Conservation (phyloP, 73 alveolate species). For the Tetrahymena elliotti region DNA sequence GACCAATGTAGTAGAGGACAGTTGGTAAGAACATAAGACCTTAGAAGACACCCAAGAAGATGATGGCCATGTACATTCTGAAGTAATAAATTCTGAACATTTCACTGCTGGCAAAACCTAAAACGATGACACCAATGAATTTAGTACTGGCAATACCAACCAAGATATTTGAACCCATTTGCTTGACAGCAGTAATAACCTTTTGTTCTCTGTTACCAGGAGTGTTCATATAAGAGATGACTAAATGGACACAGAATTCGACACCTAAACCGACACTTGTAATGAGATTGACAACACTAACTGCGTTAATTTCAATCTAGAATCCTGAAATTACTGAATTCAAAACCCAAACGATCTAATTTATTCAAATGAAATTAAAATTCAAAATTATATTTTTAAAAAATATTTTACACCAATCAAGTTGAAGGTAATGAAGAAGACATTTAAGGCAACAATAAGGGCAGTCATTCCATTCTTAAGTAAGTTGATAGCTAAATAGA, state of each 20-base stretch:
- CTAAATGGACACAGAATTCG: conserved; percentile 89
- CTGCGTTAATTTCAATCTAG: conserved; percentile 85
- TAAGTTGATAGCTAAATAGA: conserved; percentile 72
- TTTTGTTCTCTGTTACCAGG: conserved; percentile 71
- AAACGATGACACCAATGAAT: conserved; percentile 82
- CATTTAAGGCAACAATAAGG: conserved; percentile 65
- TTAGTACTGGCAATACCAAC: conserved; percentile 89
- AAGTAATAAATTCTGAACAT: conserved; percentile 81
- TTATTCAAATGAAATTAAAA: conserved; percentile 50
- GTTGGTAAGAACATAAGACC: conserved; percentile 18
- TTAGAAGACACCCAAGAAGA: conserved; percentile 78
- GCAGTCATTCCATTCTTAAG: conserved; percentile 65
- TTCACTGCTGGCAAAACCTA: conserved; percentile 86
- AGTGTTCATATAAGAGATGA: conserved; percentile 67
- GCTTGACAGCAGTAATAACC: conserved; percentile 66
- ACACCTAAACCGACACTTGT: conserved; percentile 84
- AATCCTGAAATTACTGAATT: conserved; percentile 67
- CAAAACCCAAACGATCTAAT: conserved; percentile 64
- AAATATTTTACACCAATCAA: conserved; percentile 75
- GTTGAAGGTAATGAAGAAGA: conserved; percentile 72
- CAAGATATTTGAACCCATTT: conserved; percentile 83
- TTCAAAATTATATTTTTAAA: conserved; percentile 58
- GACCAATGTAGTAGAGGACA: neutral
- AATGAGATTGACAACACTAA: conserved; percentile 86
- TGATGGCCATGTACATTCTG: conserved; percentile 85